These are phyloP conservation scores for Lathyrus tuberosus DNA, from an alignment of 306 rosid genomes.

Conservation along the genomic window DNA sequence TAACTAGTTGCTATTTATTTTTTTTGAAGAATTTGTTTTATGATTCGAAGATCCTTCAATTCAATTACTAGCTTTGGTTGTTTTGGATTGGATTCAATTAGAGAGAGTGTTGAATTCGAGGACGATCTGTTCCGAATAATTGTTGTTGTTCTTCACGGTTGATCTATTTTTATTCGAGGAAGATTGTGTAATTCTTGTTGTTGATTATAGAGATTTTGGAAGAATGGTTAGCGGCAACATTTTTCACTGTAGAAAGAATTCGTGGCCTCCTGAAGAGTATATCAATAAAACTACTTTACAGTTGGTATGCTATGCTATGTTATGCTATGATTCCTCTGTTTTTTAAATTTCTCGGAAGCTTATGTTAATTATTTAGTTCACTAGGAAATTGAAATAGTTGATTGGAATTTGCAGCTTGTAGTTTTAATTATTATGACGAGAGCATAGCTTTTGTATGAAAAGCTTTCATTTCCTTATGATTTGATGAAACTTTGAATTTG, in stretches of 20 bases:
- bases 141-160: background rate
- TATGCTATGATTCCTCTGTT: background rate
- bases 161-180: constrained; percentile 11
- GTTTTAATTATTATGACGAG: constrained; percentile 11
- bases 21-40: background rate
- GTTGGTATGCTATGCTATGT: constrained; percentile 59
- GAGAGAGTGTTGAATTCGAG: background rate
- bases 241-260: constrained; percentile 83
- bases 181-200: constrained; percentile 5
- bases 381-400: background rate
- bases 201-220: constrained; percentile 27
- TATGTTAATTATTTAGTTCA: constrained; percentile 27
- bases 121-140: constrained; percentile 14
- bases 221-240: constrained; percentile 72
- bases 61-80: background rate
- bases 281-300: constrained; percentile 75
- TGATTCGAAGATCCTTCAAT: constrained; percentile 7
- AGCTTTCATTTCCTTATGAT: background rate
- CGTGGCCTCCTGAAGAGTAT: constrained; percentile 97
- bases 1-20: background rate
- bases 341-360: constrained; percentile 24
- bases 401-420: background rate
- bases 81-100: constrained; percentile 26
- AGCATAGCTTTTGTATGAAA: background rate
- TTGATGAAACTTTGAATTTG: constrained; percentile 5